These are phyloP conservation scores for Paxillus involutus DNA, from an alignment of 768 basidiomycete species.

Conservation along the genomic window DNA sequence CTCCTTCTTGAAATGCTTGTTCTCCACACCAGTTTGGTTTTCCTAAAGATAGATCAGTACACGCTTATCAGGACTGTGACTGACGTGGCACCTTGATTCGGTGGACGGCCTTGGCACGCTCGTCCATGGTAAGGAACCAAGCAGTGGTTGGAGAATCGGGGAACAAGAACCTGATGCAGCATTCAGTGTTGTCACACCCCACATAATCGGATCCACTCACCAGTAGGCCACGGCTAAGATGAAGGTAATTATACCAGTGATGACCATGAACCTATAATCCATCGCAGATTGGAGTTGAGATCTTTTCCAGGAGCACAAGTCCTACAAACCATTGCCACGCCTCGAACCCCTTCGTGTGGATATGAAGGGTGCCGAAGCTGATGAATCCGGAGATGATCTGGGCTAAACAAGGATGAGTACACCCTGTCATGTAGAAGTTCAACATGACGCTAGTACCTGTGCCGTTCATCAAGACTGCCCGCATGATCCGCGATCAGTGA, in stretches of 20 bases:
- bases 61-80: not conserved
- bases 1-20: slow-evolving; percentile 77
- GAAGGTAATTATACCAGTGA: slow-evolving; percentile 62
- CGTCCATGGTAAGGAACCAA: slow-evolving; percentile 69
- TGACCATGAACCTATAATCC: slow-evolving; percentile 60
- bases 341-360: slow-evolving; percentile 52
- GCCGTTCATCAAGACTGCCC: slow-evolving; percentile 71
- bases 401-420: slow-evolving; percentile 37
- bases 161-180: slow-evolving; percentile 53
- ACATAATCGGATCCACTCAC: slow-evolving; percentile 27
- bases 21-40: slow-evolving; percentile 82
- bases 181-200: not conserved
- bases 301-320: not conserved
- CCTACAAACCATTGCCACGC: slow-evolving; percentile 69
- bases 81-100: slow-evolving; percentile 54
- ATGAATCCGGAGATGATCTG: slow-evolving; percentile 71
- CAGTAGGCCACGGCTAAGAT: slow-evolving; percentile 52
- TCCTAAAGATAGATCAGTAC: slow-evolving; percentile 33
- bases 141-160: slow-evolving; percentile 75
- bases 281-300: not conserved
- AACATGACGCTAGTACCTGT: slow-evolving; percentile 40
- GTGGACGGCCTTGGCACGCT: slow-evolving; percentile 60
- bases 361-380: slow-evolving; percentile 66
- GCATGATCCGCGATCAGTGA: not conserved
- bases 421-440: no score